These are phyloP conservation scores for Leccinum disarticulatum DNA, from an alignment of 768 basidiomycete genomes.

Conservation along the genomic window DNA sequence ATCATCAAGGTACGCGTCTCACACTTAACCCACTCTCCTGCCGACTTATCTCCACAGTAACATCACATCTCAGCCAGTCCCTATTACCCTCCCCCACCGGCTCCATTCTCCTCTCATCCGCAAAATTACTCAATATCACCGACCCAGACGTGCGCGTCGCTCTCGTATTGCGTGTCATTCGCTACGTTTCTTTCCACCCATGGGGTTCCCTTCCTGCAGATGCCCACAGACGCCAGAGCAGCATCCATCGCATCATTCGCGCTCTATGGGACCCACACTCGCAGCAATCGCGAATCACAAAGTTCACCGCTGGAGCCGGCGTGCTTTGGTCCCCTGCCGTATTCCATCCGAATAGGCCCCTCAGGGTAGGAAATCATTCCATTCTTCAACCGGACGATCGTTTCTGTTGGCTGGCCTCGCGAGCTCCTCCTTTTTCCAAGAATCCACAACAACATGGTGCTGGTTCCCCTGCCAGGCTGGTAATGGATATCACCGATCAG, in stretches of 20 bases:
- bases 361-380: conserved; percentile 16
- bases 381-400: conserved; percentile 21
- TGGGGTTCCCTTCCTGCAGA: conserved; percentile 76
- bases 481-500: conserved; percentile 44
- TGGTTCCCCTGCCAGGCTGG: conserved; percentile 29
- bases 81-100: conserved; percentile 46
- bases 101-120: conserved; percentile 47
- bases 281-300: conserved; percentile 11
- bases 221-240: conserved; percentile 48
- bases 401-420: conserved; percentile 61
- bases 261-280: conserved; percentile 46
- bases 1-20: conserved; percentile 42
- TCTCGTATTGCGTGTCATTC: conserved; percentile 56
- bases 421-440: conserved; percentile 49
- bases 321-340: conserved; percentile 64
- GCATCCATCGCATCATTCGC: conserved; percentile 47
- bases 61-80: conserved; percentile 38
- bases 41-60: conserved; percentile 42
- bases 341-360: conserved; percentile 24
- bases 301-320: conserved; percentile 57
- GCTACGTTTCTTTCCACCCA: conserved; percentile 68
- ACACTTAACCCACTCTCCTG: background rate
- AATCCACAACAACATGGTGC: conserved; percentile 27
- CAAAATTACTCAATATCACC: conserved; percentile 33
- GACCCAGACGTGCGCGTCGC: conserved; percentile 39